These are phyloP conservation scores for Candida pseudoviswanathii DNA, from an alignment of 1,139 yeast genomes.

Conservation along the genomic window DNA sequence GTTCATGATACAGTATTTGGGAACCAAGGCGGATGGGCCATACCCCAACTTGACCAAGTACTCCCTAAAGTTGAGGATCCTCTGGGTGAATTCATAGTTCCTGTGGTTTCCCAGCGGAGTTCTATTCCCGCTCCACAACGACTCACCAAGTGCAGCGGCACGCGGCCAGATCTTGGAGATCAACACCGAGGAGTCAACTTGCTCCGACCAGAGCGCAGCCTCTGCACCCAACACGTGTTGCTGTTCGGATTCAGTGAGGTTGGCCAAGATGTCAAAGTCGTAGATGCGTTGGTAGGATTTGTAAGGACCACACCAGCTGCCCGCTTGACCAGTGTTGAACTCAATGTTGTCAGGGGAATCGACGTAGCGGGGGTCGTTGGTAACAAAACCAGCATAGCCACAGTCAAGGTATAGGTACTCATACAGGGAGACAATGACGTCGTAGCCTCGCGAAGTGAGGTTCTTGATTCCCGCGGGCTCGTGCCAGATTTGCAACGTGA, in stretches of 20 bases:
- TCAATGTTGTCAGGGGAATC: constrained; percentile 25
- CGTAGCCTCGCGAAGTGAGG: constrained; percentile 41
- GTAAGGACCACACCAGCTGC: constrained; percentile 55
- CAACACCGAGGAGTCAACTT: constrained; percentile 39
- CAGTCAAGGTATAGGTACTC: constrained; percentile 48
- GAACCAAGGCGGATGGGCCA: constrained; percentile 41
- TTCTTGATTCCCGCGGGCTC: constrained; percentile 28
- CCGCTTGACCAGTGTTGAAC: constrained; percentile 38
- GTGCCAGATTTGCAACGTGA: constrained; percentile 47
- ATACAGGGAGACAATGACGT: constrained; percentile 43
- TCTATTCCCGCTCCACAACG: constrained; percentile 48
- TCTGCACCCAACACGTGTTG: constrained; percentile 47
- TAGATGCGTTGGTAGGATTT: constrained; percentile 53
- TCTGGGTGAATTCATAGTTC: constrained; percentile 35
- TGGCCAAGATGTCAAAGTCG: constrained; percentile 37
- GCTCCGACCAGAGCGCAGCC: constrained; percentile 50
- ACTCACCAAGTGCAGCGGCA: constrained; percentile 50
- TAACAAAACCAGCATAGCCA: constrained; percentile 46
- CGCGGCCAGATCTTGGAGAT: constrained; percentile 52
- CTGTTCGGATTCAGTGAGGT: constrained; percentile 35
- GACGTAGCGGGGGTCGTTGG: constrained; percentile 41
- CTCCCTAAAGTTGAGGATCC: constrained; percentile 48
- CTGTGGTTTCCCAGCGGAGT: constrained; percentile 32
- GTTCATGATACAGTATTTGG: constrained; percentile 40
- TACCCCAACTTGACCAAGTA: constrained; percentile 42